Evolutionary conservation across 2,329 filamentous ascomycete species (phyloP).

Genomic region (Mycogone perniciosa): DNA sequence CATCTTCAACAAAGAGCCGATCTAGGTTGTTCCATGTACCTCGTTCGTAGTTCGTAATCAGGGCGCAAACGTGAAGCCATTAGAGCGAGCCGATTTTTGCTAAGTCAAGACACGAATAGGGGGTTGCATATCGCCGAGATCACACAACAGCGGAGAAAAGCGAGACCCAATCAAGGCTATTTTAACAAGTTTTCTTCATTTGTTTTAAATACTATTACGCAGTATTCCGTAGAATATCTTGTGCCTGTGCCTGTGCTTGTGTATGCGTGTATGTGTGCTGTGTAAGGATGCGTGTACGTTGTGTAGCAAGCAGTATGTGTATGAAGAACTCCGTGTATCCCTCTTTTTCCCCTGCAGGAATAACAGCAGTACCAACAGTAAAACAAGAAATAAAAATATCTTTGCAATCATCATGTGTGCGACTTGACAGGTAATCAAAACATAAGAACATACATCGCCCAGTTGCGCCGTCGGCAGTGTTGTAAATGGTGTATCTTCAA

Average conservation of each 20-base stretch:
- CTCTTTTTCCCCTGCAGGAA: too few relatives aligned
- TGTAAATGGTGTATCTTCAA: not conserved
- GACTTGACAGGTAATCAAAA: constrained; percentile 1
- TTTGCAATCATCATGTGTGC: constrained; percentile 2
- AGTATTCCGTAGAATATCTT: not conserved
- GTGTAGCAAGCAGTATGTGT: not conserved
- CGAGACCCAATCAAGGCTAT: too few relatives aligned
- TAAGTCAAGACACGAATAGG: not conserved
- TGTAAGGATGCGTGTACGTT: not conserved
- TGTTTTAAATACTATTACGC: not conserved
- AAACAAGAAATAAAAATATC: not conserved
- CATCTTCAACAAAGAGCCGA: not conserved
- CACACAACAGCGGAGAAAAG: not conserved
- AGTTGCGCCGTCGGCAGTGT: not conserved
- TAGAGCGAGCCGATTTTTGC: not conserved
- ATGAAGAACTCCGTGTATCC: too few relatives aligned
- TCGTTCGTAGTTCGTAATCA: too few relatives aligned
- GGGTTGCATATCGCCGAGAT: not conserved
- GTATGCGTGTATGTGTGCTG: too few relatives aligned
- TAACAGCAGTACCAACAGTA: too few relatives aligned
- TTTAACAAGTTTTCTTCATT: not conserved
- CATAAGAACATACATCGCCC: not conserved
- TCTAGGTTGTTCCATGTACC: not conserved
- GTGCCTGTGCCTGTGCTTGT: too few relatives aligned
- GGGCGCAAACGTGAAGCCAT: too few relatives aligned